Base-by-base conservation (phyloP, 305 asterid species). In the Solanum aculeatissimum region DNA sequence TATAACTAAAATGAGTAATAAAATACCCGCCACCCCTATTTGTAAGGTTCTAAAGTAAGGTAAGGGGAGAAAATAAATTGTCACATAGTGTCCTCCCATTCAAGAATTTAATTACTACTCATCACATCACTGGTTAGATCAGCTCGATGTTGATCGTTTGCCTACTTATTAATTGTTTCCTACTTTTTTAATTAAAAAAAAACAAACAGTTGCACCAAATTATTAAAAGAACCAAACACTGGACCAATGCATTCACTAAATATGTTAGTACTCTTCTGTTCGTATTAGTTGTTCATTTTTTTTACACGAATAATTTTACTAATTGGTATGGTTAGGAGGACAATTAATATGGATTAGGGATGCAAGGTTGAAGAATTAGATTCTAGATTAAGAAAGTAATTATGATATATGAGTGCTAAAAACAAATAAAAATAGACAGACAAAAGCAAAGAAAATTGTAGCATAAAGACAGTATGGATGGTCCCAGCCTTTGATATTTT, bases 131-230 rank as follows among this genome's bases (percentile, higher is more conserved):
- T 19, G 65, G 25, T 55, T 78, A 83, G 49, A 43, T 55, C 81
- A 83, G 14, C 83, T 65, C 14, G 55, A 40, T 21, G 35, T 81
- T 55, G 47, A 54, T 66, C 47, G 80, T 83, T 86, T 80, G 80
- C 65, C 89, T 70, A 84, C 77, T 86, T 86, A 86, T 69, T 86
- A 84, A 45, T 86, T 86, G 88, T 69, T 86, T 69, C 85, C 88
- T 47, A 55, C 86, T 69, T 32, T 53, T 77, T 68, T 68, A 54
- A 40, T 19, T 58, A 9, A 21, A 58, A 21, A 13, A 3, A 1
- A 58, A 21, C 4, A 58, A 21, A 58, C 8, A 58, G 32, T 58
- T 58, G 6, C 66, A 58, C 66, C 66, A 58, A 58, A 58, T 58
- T 58, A 58, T 58, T 58, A 58, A 58, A 58, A 58, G 66, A 32